Evolutionary conservation across 2,329 filamentous ascomycete species (phyloP), one percentile per base, ranked within the genome.

Genomic region (Pseudopyricularia cyperi): DNA sequence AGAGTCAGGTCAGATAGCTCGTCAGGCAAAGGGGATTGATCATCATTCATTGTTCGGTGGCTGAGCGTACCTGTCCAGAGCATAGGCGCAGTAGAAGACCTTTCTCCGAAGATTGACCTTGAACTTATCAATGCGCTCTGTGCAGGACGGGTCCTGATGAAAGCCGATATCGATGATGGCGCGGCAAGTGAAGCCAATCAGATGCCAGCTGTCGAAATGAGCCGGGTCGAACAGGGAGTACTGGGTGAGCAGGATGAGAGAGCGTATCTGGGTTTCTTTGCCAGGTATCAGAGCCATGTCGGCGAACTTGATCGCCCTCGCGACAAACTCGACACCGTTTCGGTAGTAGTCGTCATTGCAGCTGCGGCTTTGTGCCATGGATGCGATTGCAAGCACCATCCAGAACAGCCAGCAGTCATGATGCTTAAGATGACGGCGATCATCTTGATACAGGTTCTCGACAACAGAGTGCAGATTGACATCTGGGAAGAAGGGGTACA

Each of bases 151-250:
- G 58, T 97, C 91, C 67, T 96, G 91, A 65, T 97, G 93, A 53
- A 94, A 82, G 7, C 93, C 93, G 30, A 96, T 71, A 68, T 98
- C 93, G 22, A 96, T 79, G 62, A 91, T 82, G 6, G 89, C 87
- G 53, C 91, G 81, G 39, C 87, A 87, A 7, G 91, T 90, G 63
- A 93, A 90, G 7, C 91, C 93, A 52, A 96, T 87, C 55, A 96
- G 69, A 57, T 93, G 90, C 90, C 93, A 97, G 60, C 85, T 89
- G 61, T 95, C 89, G 61, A 95, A 96, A 62, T 94, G 89, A 42
- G 83, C 80, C 2, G 91, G 90, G 60, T 97, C 90, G 49, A 95
- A 74, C 71, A 93, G 86, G 3, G 91, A 84, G 65, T 95, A 97
- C 59, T 95, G 82, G 0, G 89, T 89, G 51, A 97, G 77, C 2